Conservation (phyloP, 257 asterid species). For the Jacaranda copaia region DNA sequence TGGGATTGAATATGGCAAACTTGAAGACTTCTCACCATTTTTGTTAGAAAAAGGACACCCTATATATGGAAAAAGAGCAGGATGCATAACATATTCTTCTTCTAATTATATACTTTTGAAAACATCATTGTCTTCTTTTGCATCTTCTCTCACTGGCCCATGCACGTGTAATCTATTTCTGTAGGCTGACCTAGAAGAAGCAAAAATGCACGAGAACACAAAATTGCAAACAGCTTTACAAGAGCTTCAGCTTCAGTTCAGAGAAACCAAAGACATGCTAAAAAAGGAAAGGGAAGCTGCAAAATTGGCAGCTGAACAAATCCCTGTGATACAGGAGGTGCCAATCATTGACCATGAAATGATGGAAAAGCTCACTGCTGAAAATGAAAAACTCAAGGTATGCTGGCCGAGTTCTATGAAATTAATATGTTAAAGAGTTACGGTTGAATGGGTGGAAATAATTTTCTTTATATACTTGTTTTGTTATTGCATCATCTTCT, state of each 20-base stretch:
- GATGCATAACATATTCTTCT: too few relatives aligned
- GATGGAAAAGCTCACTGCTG: slow-evolving; percentile 78
- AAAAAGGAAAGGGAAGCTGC: slow-evolving; percentile 73
- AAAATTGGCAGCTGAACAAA: slow-evolving; percentile 63
- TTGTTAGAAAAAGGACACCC: too few relatives aligned
- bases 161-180: slow-evolving; percentile 27
- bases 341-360: slow-evolving; percentile 87
- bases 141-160: slow-evolving; percentile 27
- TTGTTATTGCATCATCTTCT: slow-evolving; percentile 22
- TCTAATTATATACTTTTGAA: too few relatives aligned
- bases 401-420: slow-evolving; percentile 29
- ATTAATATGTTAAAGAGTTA: slow-evolving; percentile 22
- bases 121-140: too few relatives aligned
- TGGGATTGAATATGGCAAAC: neutral
- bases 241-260: slow-evolving; percentile 80
- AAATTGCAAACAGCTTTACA: slow-evolving; percentile 83
- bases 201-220: slow-evolving; percentile 89
- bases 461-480: slow-evolving; percentile 12
- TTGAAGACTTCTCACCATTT: neutral
- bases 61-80: too few relatives aligned
- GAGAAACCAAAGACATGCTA: slow-evolving; percentile 76
- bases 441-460: slow-evolving; percentile 17
- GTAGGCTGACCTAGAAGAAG: slow-evolving; percentile 91
- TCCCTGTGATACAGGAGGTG: slow-evolving; percentile 80
- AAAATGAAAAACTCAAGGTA: slow-evolving; percentile 88